phyloP scores from a whole-genome alignment of 768 basidiomycete species.

The Pleurotus pulmonarius region DNA sequence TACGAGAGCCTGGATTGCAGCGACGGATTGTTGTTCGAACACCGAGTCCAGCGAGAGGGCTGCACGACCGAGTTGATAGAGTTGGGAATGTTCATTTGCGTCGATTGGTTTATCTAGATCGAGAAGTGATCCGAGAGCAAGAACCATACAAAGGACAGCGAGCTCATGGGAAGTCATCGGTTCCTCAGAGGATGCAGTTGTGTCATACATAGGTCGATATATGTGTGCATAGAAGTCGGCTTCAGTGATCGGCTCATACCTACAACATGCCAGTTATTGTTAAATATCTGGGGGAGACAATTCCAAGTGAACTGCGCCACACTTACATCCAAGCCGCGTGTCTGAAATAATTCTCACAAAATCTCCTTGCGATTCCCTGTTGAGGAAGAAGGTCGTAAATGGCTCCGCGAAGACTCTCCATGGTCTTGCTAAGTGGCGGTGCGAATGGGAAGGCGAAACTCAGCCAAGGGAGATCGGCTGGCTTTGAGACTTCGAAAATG shows the following conservation, averaged over 20 bases:
- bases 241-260: constrained; percentile 67
- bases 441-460: constrained; percentile 59
- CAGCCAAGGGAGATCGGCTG: constrained; percentile 56
- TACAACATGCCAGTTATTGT: constrained; percentile 17
- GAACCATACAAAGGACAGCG: constrained; percentile 58
- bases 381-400: constrained; percentile 47
- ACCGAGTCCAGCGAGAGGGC: constrained; percentile 60
- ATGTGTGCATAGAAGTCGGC: constrained; percentile 50
- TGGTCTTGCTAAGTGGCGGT: constrained; percentile 35
- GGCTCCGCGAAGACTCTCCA: constrained; percentile 37
- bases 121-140: constrained; percentile 60
- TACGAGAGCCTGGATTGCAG: constrained; percentile 65
- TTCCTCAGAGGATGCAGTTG: constrained; percentile 31
- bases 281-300: too few relatives aligned
- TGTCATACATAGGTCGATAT: constrained; percentile 50
- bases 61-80: constrained; percentile 57
- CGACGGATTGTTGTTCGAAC: constrained; percentile 59
- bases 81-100: constrained; percentile 51
- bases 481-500: constrained; percentile 35
- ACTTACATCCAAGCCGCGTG: constrained; percentile 68
- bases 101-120: constrained; percentile 54
- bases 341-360: constrained; percentile 55
- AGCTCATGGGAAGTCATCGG: constrained; percentile 48
- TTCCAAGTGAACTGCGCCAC: too few relatives aligned
- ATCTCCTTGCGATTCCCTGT: constrained; percentile 27